Evolutionary conservation across 768 basidiomycete species (phyloP).

Genomic region (Amanita molliuscula): DNA sequence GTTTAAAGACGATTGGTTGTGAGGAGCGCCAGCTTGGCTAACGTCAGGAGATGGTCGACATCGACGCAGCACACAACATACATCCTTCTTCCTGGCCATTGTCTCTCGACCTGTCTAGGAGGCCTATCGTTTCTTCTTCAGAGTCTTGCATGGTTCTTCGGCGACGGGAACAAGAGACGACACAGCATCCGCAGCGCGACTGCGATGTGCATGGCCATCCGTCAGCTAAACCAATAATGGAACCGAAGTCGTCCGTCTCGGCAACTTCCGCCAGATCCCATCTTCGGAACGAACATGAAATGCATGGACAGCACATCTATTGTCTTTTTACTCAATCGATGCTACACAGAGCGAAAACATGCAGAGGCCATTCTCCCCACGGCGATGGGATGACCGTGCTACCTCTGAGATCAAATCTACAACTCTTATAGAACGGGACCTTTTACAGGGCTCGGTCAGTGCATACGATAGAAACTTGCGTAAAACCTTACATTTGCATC

Average conservation of each 20-base stretch:
- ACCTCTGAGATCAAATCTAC: constrained; percentile 13
- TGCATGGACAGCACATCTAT: neutral
- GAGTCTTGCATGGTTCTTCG: neutral
- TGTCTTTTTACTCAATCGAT: neutral
- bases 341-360: constrained; percentile 12
- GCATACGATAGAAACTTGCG: neutral
- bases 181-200: neutral
- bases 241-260: neutral
- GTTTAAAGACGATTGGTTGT: neutral
- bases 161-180: neutral
- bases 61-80: neutral
- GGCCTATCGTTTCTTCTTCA: neutral
- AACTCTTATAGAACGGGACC: constrained; percentile 13
- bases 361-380: constrained; percentile 18
- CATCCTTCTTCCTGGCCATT: neutral
- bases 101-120: neutral
- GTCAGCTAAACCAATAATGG: neutral
- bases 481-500: constrained; percentile 13
- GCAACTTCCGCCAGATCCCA: neutral
- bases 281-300: neutral
- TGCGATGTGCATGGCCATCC: neutral
- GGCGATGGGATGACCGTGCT: constrained; percentile 15
- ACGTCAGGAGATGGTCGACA: neutral
- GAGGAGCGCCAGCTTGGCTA: neutral
- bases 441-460: constrained; percentile 5